These are phyloP conservation scores for Pseudogymnoascus sp. DNA, from an alignment of 2,329 filamentous ascomycete species.

Conservation along the genomic window DNA sequence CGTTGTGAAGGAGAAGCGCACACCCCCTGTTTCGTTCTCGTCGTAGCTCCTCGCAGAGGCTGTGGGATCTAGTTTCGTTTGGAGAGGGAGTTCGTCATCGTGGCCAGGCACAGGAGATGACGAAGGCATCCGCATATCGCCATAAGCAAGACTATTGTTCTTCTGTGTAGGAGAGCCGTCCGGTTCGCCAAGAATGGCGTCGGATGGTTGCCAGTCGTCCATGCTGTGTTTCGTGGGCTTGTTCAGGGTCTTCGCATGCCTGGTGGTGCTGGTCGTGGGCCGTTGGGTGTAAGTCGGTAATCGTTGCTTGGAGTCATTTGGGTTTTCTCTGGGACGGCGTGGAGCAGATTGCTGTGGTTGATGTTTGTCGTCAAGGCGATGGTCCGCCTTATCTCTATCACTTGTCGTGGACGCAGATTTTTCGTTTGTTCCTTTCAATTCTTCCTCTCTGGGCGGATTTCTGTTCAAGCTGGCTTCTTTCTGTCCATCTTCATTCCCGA, in stretches of 20 bases:
- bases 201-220: slow-evolving; percentile 3
- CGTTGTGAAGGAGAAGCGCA: slow-evolving; percentile 1
- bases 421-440: background rate
- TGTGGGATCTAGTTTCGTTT: background rate
- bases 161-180: slow-evolving; percentile 5
- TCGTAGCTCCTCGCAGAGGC: background rate
- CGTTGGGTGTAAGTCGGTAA: background rate
- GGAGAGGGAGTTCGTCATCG: background rate
- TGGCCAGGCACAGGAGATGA: background rate
- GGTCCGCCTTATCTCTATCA: background rate
- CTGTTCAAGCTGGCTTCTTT: background rate
- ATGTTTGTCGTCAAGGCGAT: background rate
- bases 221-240: background rate
- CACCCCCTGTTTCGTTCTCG: background rate
- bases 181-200: background rate
- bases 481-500: background rate
- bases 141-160: slow-evolving; percentile 1
- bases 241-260: background rate
- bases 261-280: background rate
- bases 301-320: slow-evolving; percentile 1
- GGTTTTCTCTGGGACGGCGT: background rate
- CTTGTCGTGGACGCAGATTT: background rate
- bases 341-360: background rate
- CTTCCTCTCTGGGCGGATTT: background rate
- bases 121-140: background rate